phyloP scores from a whole-genome alignment of 371 early-diverging fungal genomes.

The Chytridium lagenaria region DNA sequence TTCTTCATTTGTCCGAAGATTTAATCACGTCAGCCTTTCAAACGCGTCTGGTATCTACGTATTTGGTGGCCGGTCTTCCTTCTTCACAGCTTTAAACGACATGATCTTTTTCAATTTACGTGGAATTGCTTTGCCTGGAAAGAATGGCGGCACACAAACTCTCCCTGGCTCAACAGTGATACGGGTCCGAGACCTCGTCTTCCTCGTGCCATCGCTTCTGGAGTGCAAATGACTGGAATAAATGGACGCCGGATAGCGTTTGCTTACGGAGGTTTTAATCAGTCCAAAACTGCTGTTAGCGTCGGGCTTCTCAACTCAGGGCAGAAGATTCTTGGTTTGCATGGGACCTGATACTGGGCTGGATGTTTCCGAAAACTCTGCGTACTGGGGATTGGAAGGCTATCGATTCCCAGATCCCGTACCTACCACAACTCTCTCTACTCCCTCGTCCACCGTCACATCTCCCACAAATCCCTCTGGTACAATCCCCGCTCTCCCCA shows the following conservation, averaged over 20 bases:
- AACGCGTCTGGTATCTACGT: conserved; percentile 3
- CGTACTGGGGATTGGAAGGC: not conserved
- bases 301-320: not conserved
- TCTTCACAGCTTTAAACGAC: not conserved
- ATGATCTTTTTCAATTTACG: not conserved
- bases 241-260: not conserved
- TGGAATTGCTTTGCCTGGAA: too few species aligned
- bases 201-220: not conserved
- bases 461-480: too few species aligned
- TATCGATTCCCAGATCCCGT: too few species aligned
- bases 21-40: not conserved
- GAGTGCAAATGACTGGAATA: not conserved
- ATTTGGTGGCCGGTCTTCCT: not conserved
- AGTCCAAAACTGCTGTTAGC: not conserved
- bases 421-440: not conserved
- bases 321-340: not conserved
- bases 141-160: too few species aligned
- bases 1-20: not conserved
- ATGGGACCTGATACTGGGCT: not conserved
- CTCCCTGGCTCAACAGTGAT: too few species aligned
- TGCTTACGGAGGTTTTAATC: not conserved
- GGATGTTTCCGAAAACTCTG: not conserved
- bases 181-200: too few species aligned
- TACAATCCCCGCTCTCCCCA: not conserved
- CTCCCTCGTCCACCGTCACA: not conserved